Conservation (phyloP, 2,329 filamentous ascomycete species). For the Sclerotinia glacialis region DNA sequence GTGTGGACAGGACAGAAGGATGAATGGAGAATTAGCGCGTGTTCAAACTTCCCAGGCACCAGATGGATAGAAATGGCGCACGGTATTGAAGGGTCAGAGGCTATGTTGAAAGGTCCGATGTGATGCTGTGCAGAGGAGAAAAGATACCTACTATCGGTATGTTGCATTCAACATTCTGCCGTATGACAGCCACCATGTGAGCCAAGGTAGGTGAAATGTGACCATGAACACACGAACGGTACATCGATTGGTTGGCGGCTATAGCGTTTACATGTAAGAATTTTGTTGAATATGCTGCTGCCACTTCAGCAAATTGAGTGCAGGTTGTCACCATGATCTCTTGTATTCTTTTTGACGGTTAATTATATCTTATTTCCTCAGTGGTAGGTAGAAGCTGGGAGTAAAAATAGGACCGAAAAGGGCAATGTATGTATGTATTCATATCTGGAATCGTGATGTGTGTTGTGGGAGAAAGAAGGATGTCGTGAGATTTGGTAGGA, state of each 20-base stretch:
- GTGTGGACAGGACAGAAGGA: not conserved
- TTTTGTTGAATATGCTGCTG: not conserved
- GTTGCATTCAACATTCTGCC: constrained; percentile 2
- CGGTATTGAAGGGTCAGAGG: not conserved
- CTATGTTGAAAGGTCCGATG: constrained; percentile 9
- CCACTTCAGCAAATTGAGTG: not conserved
- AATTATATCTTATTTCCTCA: not conserved
- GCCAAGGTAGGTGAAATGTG: not conserved
- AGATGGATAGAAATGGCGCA: not conserved
- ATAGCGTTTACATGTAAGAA: constrained; percentile 1
- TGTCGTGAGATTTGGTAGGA: constrained; percentile 2
- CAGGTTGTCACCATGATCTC: no score
- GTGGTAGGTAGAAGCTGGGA: not conserved
- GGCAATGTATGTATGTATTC: no score
- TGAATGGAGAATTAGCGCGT: not conserved
- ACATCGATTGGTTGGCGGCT: not conserved
- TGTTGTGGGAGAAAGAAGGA: not conserved
- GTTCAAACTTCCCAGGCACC: not conserved
- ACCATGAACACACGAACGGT: not conserved
- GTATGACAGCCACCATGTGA: not conserved
- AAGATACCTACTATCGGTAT: not conserved
- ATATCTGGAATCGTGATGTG: not conserved
- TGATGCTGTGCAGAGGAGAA: not conserved
- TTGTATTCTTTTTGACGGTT: not conserved
- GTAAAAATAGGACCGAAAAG: constrained; percentile 6